A percentile compares a stretch with the other conserved stretches of the same genome.
Evolutionary conservation across 108 stramenopile species (phyloP).

Genomic region (Aureococcus anophagefferens): DNA sequence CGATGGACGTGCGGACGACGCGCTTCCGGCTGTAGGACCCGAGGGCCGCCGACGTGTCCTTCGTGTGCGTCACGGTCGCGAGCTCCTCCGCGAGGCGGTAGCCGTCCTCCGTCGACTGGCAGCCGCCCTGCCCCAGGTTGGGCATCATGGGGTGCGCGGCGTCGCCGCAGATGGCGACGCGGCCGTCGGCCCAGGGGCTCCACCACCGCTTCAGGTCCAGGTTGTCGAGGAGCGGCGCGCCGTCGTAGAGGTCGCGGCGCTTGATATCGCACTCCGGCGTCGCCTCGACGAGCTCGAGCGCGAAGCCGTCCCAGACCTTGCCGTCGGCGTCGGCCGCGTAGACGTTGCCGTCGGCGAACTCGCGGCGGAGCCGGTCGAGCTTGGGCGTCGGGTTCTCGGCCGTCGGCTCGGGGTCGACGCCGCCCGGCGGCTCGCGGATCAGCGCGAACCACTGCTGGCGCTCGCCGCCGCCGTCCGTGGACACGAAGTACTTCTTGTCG

Average conservation of each 20-base stretch:
- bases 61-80: conserved; percentile 58
- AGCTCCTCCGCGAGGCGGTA: conserved; percentile 82
- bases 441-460: conserved; percentile 96
- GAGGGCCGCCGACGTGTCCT: conserved; percentile 53
- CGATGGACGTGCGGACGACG: conserved; percentile 65
- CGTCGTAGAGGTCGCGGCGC: conserved; percentile 90
- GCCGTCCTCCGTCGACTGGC: conserved; percentile 91
- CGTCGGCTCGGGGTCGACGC: conserved; percentile 71
- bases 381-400: conserved; percentile 71
- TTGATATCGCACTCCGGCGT: conserved; percentile 86
- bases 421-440: conserved; percentile 74
- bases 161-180: conserved; percentile 82
- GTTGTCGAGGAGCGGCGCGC: conserved; percentile 67
- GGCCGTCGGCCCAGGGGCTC: conserved; percentile 74
- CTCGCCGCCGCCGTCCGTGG: conserved; percentile 87
- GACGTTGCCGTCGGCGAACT: conserved; percentile 44
- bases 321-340: conserved; percentile 66
- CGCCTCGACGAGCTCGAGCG: conserved; percentile 73
- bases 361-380: conserved; percentile 64
- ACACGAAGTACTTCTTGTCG: conserved; percentile 88
- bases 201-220: conserved; percentile 47
- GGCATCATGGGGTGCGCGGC: conserved; percentile 92
- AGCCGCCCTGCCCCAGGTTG: conserved; percentile 86
- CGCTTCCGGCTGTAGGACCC: conserved; percentile 57
- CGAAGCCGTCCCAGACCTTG: conserved; percentile 80